phyloP scores from a whole-genome alignment of 768 basidiomycete genomes.

The Hericium coralloides region DNA sequence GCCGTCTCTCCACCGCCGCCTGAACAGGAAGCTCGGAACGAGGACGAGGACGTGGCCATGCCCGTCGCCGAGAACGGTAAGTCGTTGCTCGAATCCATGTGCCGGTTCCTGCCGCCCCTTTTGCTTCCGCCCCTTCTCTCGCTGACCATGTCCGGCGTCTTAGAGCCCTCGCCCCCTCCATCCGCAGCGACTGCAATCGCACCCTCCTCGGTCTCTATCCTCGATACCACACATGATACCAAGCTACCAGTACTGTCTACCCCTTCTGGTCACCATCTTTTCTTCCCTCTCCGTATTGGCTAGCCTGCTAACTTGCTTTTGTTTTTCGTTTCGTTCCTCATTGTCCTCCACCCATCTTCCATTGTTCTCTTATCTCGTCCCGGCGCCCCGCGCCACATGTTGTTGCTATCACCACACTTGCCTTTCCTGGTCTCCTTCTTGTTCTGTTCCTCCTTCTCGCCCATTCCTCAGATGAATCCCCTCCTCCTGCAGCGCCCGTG shows the following conservation, averaged over 20 bases:
- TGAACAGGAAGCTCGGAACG: not conserved
- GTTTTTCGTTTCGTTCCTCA: conserved; percentile 17
- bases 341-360: not conserved
- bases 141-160: too few relatives aligned
- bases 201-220: too few relatives aligned
- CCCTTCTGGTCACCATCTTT: conserved; percentile 15
- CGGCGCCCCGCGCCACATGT: not conserved
- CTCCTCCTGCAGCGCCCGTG: not conserved
- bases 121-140: too few relatives aligned
- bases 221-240: not conserved
- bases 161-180: too few relatives aligned
- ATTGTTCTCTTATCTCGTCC: not conserved
- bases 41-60: too few relatives aligned
- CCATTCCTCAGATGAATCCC: not conserved
- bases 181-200: too few relatives aligned
- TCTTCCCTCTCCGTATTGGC: conserved; percentile 12
- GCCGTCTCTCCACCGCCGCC: not conserved
- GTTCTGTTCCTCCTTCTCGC: not conserved
- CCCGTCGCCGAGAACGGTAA: not conserved
- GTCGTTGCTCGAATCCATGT: not conserved
- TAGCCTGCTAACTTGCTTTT: conserved; percentile 9
- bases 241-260: not conserved
- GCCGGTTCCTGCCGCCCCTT: too few relatives aligned
- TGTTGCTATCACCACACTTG: not conserved
- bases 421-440: not conserved